Conservation (phyloP, 257 asterid species). For the Cynanchum wilfordii region DNA sequence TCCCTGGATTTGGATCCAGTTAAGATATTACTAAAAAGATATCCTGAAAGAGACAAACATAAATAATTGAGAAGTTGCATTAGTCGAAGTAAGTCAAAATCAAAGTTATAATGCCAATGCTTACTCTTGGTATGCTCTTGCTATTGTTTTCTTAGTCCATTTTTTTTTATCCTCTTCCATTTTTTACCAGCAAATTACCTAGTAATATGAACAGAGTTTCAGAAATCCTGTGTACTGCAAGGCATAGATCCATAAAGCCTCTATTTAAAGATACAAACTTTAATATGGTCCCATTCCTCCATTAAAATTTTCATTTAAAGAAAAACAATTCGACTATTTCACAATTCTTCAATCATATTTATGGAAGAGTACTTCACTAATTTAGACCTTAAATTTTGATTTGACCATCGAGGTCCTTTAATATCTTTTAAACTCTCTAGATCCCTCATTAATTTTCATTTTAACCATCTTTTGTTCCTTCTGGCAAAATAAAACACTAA, state of each 20-base stretch:
- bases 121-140: background rate
- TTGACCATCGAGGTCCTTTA: too few relatives aligned
- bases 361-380: too few relatives aligned
- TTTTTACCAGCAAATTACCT: background rate
- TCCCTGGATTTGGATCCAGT: slow-evolving; percentile 25
- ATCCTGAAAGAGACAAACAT: slow-evolving; percentile 38
- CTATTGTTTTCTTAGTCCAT: background rate
- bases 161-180: too few relatives aligned
- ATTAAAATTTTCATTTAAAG: background rate
- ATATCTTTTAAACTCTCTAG: too few relatives aligned
- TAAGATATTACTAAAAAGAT: slow-evolving; percentile 36
- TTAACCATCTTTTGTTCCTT: too few relatives aligned
- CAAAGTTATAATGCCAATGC: background rate
- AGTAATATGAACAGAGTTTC: background rate
- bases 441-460: too few relatives aligned
- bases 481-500: too few relatives aligned
- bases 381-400: too few relatives aligned
- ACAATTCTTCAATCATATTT: background rate
- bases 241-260: background rate
- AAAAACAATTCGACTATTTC: background rate
- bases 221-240: background rate
- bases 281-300: background rate
- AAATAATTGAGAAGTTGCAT: background rate
- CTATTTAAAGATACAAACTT: background rate
- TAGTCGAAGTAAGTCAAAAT: background rate